A percentile compares a stretch with the other conserved stretches of the same genome.
phyloP scores from a whole-genome alignment of 1,139 yeast genomes.

The Saccharomyces hybrid region DNA sequence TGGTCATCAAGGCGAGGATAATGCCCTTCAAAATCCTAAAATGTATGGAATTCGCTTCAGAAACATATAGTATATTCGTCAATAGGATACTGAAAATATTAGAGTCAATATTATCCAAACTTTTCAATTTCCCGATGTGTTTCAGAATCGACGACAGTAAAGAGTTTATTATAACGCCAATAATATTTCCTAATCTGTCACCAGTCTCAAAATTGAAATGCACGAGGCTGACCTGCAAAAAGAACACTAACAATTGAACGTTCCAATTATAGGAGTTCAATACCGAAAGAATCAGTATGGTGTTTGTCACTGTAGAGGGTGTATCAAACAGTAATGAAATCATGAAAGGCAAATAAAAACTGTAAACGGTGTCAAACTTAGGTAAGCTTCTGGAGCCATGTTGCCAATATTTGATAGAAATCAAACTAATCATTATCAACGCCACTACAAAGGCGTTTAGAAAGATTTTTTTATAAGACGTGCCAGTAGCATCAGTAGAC shows the following conservation, averaged over 20 bases:
- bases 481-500: not conserved
- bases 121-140: constrained; percentile 30
- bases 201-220: constrained; percentile 5
- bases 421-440: not conserved
- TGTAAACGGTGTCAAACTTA: constrained; percentile 22
- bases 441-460: constrained; percentile 9
- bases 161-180: constrained; percentile 24
- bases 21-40: constrained; percentile 31
- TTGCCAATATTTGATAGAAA: constrained; percentile 6
- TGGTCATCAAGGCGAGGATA: constrained; percentile 26
- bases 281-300: constrained; percentile 20
- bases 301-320: constrained; percentile 14
- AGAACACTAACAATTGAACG: not conserved
- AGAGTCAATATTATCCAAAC: constrained; percentile 34
- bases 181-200: constrained; percentile 10
- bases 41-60: constrained; percentile 11
- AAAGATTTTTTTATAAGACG: not conserved
- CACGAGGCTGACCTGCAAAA: not conserved
- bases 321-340: constrained; percentile 18
- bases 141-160: constrained; percentile 22
- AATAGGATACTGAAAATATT: constrained; percentile 33
- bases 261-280: constrained; percentile 7
- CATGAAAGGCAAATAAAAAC: constrained; percentile 24
- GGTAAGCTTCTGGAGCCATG: not conserved
- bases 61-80: constrained; percentile 30